A percentile compares a stretch with the other conserved stretches of the same genome.
Conservation (phyloP, 306 rosid species). For the Pterocarpus santalinus region DNA sequence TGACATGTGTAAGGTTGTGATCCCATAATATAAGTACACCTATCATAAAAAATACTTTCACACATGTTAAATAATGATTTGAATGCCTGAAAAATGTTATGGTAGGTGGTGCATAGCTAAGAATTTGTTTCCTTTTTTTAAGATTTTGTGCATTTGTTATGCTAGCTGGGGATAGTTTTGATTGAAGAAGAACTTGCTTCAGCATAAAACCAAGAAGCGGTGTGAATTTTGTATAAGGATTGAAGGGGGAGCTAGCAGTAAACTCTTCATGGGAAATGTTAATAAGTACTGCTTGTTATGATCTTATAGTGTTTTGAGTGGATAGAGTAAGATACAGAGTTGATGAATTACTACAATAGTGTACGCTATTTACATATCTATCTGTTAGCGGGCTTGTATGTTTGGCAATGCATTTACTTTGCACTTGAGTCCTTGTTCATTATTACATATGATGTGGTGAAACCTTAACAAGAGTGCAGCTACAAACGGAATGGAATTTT, state of each 20-base stretch:
- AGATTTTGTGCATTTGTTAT: slow-evolving; percentile 32
- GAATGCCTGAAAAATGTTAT: too few species aligned
- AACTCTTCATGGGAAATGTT: background rate
- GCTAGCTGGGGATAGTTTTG: slow-evolving; percentile 12
- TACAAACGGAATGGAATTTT: slow-evolving; percentile 89
- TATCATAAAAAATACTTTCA: too few species aligned
- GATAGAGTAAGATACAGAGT: slow-evolving; percentile 3
- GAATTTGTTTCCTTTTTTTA: background rate
- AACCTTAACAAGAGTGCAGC: slow-evolving; percentile 63
- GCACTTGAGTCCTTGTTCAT: slow-evolving; percentile 30
- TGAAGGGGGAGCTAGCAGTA: background rate
- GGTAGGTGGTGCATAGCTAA: too few species aligned
- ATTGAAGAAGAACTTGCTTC: background rate
- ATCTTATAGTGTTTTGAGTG: background rate
- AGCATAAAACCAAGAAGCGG: background rate
- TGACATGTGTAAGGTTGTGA: too few species aligned
- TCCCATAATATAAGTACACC: too few species aligned
- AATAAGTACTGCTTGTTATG: background rate
- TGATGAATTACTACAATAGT: background rate
- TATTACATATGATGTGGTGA: slow-evolving; percentile 5
- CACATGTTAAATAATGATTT: too few species aligned
- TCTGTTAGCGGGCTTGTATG: slow-evolving; percentile 14
- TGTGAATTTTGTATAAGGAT: slow-evolving; percentile 7
- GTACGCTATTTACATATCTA: background rate
- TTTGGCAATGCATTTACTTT: slow-evolving; percentile 5